Conservation (phyloP, 2,329 filamentous ascomycete species). For the Epichloe hybrida region DNA sequence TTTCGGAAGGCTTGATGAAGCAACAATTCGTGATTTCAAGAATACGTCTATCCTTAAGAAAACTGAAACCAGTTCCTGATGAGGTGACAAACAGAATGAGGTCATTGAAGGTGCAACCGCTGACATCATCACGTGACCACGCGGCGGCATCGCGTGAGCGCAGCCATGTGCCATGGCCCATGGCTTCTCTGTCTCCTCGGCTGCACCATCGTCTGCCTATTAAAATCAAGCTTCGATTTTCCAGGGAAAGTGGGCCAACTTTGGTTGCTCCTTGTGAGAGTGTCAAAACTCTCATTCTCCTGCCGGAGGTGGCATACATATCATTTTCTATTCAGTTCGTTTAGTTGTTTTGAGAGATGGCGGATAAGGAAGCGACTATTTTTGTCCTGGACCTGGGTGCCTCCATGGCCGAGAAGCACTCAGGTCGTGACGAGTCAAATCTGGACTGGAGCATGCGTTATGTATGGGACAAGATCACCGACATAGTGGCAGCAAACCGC, state of each 20-base stretch:
- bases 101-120: neutral
- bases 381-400: conserved; percentile 81
- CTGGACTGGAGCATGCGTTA: conserved; percentile 85
- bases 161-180: neutral
- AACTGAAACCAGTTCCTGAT: neutral
- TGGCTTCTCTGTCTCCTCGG: neutral
- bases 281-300: neutral
- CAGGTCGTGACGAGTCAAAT: conserved; percentile 63
- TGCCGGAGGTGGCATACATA: no score
- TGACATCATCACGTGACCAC: conserved; percentile 17
- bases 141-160: conserved; percentile 15
- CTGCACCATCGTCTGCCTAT: conserved; percentile 10
- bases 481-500: conserved; percentile 53
- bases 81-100: neutral
- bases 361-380: conserved; percentile 82
- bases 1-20: neutral
- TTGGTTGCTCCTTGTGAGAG: neutral
- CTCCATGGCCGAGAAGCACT: conserved; percentile 64
- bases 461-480: conserved; percentile 79
- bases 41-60: neutral
- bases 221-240: neutral
- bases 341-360: conserved; percentile 42
- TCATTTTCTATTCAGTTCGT: neutral
- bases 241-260: neutral
- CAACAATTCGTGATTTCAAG: neutral